Evolutionary conservation across 1,284 basidiomycete genomes (phyloP), one percentile per base, ranked within the genome.

Genomic region (Agaricales sp.): DNA sequence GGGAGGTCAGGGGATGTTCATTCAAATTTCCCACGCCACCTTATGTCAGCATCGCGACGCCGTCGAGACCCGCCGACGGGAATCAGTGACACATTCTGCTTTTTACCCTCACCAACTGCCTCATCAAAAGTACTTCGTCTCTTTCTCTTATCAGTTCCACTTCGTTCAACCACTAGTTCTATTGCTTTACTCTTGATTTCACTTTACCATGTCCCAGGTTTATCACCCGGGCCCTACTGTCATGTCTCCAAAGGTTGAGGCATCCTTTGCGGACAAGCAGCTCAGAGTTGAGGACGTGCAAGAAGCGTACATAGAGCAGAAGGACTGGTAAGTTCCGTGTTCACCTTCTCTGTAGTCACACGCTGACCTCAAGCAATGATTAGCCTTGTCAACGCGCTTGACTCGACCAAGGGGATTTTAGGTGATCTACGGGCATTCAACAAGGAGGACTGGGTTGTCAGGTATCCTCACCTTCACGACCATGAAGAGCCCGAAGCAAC

Each of bases 401-500:
- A 87, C 57, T 71, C 78, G 0, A 83, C 90, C 24, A 78, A 79
- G 58, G 62, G 67, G 16, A 76, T 97, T 45, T 71, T 96, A 35
- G 69, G 66, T 48, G 84, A 87, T 57, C 68, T 97, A 24, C 80
- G 80, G 52, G 70, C 75, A 53, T 95, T 94, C 70, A 96, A 89
- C 70, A 84, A 82, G 65, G 75, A 82, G 45, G 76, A 87, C 55
- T 95, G 92, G 88, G 75, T 89, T 35, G 79, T 96, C 23, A 74
- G 90, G 51, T 97, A 97, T 64, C 92, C 92, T 45, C 77, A 79
- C 59, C 68, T 88, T 48, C 70, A 77, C 45, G 66, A 70, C 39
- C 54, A 23, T 52, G 61, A 64, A 6, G 59, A 61, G 19, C 37
- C 65, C 1, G 55, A 63, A 2, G 53, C 65, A 21, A 49, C 54